phyloP scores from a whole-genome alignment of 352 stramenopile species.

The Peronospora destructor region DNA sequence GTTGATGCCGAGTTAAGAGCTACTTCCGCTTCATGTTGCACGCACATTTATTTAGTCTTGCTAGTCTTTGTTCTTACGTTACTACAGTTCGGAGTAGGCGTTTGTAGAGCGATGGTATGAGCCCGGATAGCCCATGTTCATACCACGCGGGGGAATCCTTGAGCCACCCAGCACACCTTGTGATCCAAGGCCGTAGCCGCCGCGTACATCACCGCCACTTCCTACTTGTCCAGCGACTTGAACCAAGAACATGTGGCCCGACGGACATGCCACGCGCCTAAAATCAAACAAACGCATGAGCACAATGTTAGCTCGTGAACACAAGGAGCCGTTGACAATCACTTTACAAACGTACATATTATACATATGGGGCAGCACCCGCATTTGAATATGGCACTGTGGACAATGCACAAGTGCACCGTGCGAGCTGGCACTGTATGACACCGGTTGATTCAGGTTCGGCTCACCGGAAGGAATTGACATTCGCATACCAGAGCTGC shows the following conservation, averaged over 20 bases:
- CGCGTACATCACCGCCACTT: constrained; percentile 9
- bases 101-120: constrained; percentile 48
- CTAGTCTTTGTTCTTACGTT: constrained; percentile 22
- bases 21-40: constrained; percentile 2
- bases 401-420: constrained; percentile 79
- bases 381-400: constrained; percentile 84
- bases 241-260: constrained; percentile 82
- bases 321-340: neutral
- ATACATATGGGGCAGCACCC: constrained; percentile 83
- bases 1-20: constrained; percentile 8
- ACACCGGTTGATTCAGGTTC: constrained; percentile 42
- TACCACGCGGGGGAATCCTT: constrained; percentile 29
- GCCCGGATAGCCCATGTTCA: constrained; percentile 43
- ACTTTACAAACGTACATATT: constrained; percentile 68
- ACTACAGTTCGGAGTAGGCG: constrained; percentile 49
- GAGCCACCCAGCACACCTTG: constrained; percentile 17
- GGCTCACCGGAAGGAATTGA: constrained; percentile 15
- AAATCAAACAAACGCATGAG: neutral
- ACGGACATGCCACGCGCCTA: constrained; percentile 75
- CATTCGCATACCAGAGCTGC: constrained; percentile 16
- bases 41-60: constrained; percentile 16
- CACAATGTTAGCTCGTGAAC: constrained; percentile 5
- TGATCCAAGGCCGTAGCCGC: constrained; percentile 26
- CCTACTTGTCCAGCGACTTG: constrained; percentile 54
- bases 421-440: constrained; percentile 73